Evolutionary conservation across 805 yeast genomes (phyloP).

Genomic region (Saccharomycodes ludwigii): DNA sequence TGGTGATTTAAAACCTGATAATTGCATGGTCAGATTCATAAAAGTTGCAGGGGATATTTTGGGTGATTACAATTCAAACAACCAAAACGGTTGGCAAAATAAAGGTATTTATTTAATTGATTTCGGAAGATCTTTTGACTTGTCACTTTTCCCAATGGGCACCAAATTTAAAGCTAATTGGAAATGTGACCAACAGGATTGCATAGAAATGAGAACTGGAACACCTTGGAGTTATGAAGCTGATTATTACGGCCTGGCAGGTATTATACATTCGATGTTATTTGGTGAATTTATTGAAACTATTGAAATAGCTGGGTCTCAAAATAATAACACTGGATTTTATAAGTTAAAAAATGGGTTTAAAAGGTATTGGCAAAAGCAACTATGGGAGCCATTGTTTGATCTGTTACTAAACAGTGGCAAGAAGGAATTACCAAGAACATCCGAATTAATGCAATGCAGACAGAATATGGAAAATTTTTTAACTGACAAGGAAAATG

Average conservation of each 20-base stretch:
- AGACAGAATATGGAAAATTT: conserved; percentile 15
- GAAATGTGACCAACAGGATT: conserved; percentile 55
- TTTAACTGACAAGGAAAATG: conserved; percentile 4
- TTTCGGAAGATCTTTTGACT: conserved; percentile 71
- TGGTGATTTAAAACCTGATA: conserved; percentile 79
- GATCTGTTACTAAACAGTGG: conserved; percentile 50
- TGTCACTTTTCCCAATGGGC: conserved; percentile 38
- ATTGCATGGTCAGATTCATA: conserved; percentile 58
- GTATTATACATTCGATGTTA: conserved; percentile 56
- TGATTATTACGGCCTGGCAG: conserved; percentile 77
- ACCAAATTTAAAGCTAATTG: conserved; percentile 48
- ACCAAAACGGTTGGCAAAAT: conserved; percentile 33
- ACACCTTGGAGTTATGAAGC: conserved; percentile 66
- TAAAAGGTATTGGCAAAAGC: conserved; percentile 66
- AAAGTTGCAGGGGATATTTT: conserved; percentile 7
- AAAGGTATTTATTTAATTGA: conserved; percentile 60
- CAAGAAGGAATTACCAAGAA: conserved; percentile 27
- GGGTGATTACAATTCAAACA: conserved; percentile 24
- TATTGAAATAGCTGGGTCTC: conserved; percentile 14
- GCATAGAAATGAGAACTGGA: conserved; percentile 51
- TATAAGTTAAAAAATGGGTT: conserved; percentile 33
- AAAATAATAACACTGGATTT: conserved; percentile 9
- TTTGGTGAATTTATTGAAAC: conserved; percentile 56
- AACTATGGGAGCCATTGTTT: conserved; percentile 60
- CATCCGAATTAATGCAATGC: conserved; percentile 22